Conservation (phyloP, 1,284 basidiomycete species). For the Irpex rosettiformis region DNA sequence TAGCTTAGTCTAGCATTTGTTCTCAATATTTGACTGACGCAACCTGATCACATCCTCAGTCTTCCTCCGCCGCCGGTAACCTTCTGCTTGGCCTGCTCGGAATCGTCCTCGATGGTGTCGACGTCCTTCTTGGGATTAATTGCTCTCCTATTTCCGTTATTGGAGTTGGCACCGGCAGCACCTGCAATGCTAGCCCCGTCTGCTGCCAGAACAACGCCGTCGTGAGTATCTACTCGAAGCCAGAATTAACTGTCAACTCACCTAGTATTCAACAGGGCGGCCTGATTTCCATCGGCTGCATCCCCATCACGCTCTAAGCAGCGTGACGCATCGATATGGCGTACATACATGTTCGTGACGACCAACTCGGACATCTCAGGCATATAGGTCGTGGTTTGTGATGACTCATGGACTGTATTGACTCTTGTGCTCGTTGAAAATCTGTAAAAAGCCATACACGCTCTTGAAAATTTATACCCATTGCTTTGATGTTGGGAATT, state of each 20-base stretch:
- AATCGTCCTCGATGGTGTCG: constrained; percentile 16
- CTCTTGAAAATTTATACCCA: too few relatives aligned
- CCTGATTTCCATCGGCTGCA: constrained; percentile 15
- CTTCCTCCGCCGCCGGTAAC: constrained; percentile 15
- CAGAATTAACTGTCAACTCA: neutral
- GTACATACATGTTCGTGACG: neutral
- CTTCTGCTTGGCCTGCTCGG: constrained; percentile 19
- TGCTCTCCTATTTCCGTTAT: constrained; percentile 24
- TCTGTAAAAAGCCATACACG: neutral
- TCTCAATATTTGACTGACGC: neutral
- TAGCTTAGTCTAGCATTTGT: neutral
- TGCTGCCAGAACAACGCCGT: constrained; percentile 38
- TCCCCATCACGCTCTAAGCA: constrained; percentile 11
- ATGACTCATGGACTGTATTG: neutral
- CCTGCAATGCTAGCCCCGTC: constrained; percentile 32
- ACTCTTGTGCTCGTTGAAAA: neutral
- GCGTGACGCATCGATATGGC: neutral
- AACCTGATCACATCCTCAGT: constrained; percentile 7
- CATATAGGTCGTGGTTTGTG: neutral
- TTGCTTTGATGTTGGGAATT: too few relatives aligned
- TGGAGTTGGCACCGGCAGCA: constrained; percentile 16
- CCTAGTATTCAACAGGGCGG: constrained; percentile 9
- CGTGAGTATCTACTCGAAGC: constrained; percentile 22
- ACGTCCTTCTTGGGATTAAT: constrained; percentile 16
- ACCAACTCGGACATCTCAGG: neutral